Evolutionary conservation across 129 eudicot genomes (phyloP).

Genomic region (Solidago caesia): DNA sequence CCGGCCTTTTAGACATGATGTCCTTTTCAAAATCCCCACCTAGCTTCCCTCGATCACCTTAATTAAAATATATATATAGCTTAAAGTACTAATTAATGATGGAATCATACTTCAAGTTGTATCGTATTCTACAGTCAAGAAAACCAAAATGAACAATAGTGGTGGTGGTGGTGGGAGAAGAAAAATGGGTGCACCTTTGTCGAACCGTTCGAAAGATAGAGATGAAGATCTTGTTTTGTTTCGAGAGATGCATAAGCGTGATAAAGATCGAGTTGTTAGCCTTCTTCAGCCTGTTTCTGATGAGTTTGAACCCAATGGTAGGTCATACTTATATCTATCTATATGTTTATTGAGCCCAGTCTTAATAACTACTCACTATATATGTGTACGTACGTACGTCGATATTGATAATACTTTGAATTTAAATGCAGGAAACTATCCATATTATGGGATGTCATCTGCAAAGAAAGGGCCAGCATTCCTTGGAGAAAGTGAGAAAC

Average conservation of each 20-base stretch:
- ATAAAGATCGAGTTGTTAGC: slow-evolving; percentile 50
- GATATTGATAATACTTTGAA: neutral
- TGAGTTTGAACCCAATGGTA: slow-evolving; percentile 74
- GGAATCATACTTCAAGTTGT: slow-evolving; percentile 13
- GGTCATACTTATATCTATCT: neutral
- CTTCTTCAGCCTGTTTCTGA: slow-evolving; percentile 78
- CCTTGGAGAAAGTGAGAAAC: slow-evolving; percentile 59
- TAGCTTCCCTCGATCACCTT: neutral
- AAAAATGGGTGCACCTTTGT: slow-evolving; percentile 32
- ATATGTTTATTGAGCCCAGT: neutral
- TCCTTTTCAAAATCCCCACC: slow-evolving; percentile 10
- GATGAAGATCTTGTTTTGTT: slow-evolving; percentile 73
- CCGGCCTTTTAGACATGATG: slow-evolving; percentile 30
- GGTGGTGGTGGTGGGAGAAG: slow-evolving; percentile 11
- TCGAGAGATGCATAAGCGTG: slow-evolving; percentile 62
- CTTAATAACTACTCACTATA: neutral
- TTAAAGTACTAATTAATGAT: neutral
- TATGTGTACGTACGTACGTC: no score
- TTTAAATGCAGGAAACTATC: slow-evolving; percentile 51
- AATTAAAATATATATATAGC: neutral
- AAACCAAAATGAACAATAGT: slow-evolving; percentile 31
- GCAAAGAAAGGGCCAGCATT: slow-evolving; percentile 54
- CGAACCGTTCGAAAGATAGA: slow-evolving; percentile 42
- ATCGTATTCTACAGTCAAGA: neutral
- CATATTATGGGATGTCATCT: slow-evolving; percentile 53